A percentile compares a stretch with the other conserved stretches of the same genome.
Conservation (phyloP, 148 eudicot species). For the Hydrangea macrophylla region DNA sequence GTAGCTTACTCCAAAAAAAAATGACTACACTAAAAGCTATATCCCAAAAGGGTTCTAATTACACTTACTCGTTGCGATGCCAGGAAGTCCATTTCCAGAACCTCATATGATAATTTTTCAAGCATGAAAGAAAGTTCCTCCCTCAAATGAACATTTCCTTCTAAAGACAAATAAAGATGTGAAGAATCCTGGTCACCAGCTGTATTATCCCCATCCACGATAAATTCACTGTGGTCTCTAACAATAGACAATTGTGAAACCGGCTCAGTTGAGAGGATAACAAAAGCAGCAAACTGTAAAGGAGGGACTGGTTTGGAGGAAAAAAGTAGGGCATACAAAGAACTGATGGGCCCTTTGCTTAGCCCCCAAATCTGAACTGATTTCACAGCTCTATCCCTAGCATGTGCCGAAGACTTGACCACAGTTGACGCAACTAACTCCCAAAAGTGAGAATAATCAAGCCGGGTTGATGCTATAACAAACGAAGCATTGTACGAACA, state of each 20-base stretch:
- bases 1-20: not conserved
- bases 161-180: slow-evolving; percentile 43
- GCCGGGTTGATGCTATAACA: slow-evolving; percentile 46
- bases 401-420: slow-evolving; percentile 51
- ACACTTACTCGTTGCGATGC: slow-evolving; percentile 66
- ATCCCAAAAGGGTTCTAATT: not conserved
- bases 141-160: slow-evolving; percentile 47
- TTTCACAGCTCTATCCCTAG: slow-evolving; percentile 75
- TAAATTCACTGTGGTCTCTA: slow-evolving; percentile 27
- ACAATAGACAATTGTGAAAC: slow-evolving; percentile 42
- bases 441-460: slow-evolving; percentile 65
- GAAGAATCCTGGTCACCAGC: slow-evolving; percentile 32
- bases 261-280: slow-evolving; percentile 76
- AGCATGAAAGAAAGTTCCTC: slow-evolving; percentile 64
- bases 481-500: slow-evolving; percentile 43
- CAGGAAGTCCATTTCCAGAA: slow-evolving; percentile 55
- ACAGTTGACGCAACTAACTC: slow-evolving; percentile 63
- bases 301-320: slow-evolving; percentile 61
- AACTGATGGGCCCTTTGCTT: slow-evolving; percentile 63
- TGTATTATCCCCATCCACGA: slow-evolving; percentile 28
- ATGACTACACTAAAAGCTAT: not conserved
- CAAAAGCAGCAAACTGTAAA: slow-evolving; percentile 74
- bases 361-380: slow-evolving; percentile 92
- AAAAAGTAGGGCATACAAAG: slow-evolving; percentile 77
- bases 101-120: slow-evolving; percentile 48